Evolutionary conservation across 169 alveolate genomes (phyloP), one percentile per base, ranked within the genome.

Genomic region (Plasmodium billcollinsi): DNA sequence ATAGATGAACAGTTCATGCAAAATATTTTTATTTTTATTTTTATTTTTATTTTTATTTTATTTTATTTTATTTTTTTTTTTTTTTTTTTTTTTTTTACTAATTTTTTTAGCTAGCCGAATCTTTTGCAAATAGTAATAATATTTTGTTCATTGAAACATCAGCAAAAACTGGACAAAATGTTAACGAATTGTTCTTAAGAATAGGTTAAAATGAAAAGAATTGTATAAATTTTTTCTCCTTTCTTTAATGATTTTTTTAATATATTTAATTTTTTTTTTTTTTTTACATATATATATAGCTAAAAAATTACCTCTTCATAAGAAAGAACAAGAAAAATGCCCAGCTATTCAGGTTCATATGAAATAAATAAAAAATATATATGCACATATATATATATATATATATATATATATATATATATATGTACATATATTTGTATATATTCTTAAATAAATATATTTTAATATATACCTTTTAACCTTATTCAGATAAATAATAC

Each of bases 161-260:
- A 18, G 99, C 99, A 8, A 97, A 96, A 90, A 97, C 96, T 74
- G 97, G 98, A 52, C 93, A 89, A 69, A 96, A 96, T 89, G 98
- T 97, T 21, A 97, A 96, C 91, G 97, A 94, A 67, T 76, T 95
- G 58, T 95, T 95, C 63, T 93, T 93, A 21, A 95, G 95, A 88
- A 95, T 95, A 63, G 97, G 93, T 76, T 47, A 63, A n/a, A 1
- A 49, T 7, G 11, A 61, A 45, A 29, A 29, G 15, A 65, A 65
- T 59, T 45, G 12, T 21, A 47, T 8, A 75, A 61, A n/a, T 15
- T 20, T n/a, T 24, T 43, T 18, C 11, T 2, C 43, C 18, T 26
- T 15, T n/a, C 15, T 39, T 62, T 21, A 18, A 20, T 47, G 73
- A 9, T 14, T 26, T 3, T 14, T 11, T 58, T 11, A 29, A 74